phyloP scores from a whole-genome alignment of 441 rosid genomes.

The Pelargonium citronellum region DNA sequence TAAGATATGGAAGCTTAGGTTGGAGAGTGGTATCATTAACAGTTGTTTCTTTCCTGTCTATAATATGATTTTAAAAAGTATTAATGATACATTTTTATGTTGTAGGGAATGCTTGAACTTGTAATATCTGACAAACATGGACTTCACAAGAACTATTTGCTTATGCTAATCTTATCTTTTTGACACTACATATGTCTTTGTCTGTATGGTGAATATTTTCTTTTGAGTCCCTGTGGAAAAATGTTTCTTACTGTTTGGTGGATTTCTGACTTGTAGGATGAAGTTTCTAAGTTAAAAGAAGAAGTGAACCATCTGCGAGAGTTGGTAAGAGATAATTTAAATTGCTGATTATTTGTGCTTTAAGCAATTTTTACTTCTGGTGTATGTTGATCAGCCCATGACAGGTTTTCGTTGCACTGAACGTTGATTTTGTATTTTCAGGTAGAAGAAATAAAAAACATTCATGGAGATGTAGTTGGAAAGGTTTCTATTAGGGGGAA shows the following conservation, averaged over 20 bases:
- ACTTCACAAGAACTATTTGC: neutral
- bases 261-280: slow-evolving; percentile 46
- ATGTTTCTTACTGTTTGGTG: neutral
- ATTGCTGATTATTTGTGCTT: neutral
- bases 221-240: neutral
- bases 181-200: neutral
- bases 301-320: slow-evolving; percentile 49
- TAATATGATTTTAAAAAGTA: neutral
- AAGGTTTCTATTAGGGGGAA: slow-evolving; percentile 5
- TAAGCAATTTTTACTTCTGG: neutral
- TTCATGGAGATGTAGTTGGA: slow-evolving; percentile 24
- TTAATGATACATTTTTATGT: too few species aligned
- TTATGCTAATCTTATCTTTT: neutral
- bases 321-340: slow-evolving; percentile 35
- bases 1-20: neutral
- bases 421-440: slow-evolving; percentile 24
- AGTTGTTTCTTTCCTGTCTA: neutral
- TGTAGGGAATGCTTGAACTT: too few species aligned
- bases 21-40: slow-evolving; percentile 3
- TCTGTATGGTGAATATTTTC: neutral
- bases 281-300: slow-evolving; percentile 55
- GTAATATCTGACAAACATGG: too few species aligned
- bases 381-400: neutral
- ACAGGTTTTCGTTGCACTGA: slow-evolving; percentile 6
- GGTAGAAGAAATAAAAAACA: slow-evolving; percentile 45